Percentiles rank a stretch among this genome's conserved stretches.
Conservation (phyloP, 192 early-diverging fungal genomes). For the Backusella tuberculispora region DNA sequence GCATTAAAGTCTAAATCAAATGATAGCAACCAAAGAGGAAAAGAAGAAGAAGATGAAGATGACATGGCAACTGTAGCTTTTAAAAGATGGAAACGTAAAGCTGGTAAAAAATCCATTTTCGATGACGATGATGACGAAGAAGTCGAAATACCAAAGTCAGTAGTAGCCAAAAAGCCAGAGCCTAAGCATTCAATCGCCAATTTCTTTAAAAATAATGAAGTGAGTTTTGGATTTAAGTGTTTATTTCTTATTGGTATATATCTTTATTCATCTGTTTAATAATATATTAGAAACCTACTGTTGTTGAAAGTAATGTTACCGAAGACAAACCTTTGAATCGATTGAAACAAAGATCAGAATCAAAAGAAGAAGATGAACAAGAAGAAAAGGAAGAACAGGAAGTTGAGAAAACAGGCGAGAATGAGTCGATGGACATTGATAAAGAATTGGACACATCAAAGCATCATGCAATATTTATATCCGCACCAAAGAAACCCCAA, state of each 20-base stretch:
- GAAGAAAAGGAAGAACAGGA: not conserved
- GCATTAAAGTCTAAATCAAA: not conserved
- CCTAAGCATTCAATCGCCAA: conserved; percentile 21
- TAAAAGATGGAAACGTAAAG: conserved; percentile 16
- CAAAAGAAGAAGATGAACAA: conserved; percentile 7
- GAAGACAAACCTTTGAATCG: conserved; percentile 18
- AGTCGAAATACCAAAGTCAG: not conserved
- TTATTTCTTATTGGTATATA: not conserved
- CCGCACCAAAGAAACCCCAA: not conserved
- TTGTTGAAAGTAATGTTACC: not conserved
- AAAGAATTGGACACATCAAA: not conserved
- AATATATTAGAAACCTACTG: not conserved
- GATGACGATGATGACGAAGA: conserved; percentile 6
- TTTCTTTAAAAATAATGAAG: conserved; percentile 4
- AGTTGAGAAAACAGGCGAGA: conserved; percentile 1
- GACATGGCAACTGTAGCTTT: conserved; percentile 8
- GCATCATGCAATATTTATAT: not conserved
- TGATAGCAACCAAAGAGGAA: not conserved
- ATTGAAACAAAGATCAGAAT: not conserved
- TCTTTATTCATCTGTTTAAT: not conserved
- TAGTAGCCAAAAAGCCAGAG: conserved; percentile 8
- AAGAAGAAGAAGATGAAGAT: not conserved
- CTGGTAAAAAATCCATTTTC: conserved; percentile 9
- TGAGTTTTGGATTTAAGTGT: not conserved
- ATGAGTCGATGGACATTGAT: conserved; percentile 15